Evolutionary conservation across 768 basidiomycete species (phyloP).

Genomic region (Favolaschia claudopus): DNA sequence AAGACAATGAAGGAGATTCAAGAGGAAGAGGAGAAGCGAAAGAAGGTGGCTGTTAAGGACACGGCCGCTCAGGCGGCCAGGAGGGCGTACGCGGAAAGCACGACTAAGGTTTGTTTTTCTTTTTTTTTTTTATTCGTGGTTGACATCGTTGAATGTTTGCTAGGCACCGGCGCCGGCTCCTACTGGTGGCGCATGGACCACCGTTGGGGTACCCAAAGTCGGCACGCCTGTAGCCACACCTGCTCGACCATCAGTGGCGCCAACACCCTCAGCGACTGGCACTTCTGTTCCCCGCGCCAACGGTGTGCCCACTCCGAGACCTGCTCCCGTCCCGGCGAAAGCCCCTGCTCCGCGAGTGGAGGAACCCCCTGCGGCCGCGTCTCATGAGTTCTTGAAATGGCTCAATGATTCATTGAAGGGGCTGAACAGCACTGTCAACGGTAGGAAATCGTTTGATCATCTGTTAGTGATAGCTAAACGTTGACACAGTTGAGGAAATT

Average conservation of each 20-base stretch:
- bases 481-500: slow-evolving; percentile 88
- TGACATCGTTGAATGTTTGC: slow-evolving; percentile 22
- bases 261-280: slow-evolving; percentile 38
- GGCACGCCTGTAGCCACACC: slow-evolving; percentile 47
- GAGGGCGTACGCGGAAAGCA: slow-evolving; percentile 81
- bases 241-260: slow-evolving; percentile 43
- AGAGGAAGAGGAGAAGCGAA: slow-evolving; percentile 93
- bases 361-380: slow-evolving; percentile 72
- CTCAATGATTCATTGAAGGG: slow-evolving; percentile 85
- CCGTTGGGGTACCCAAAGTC: slow-evolving; percentile 72
- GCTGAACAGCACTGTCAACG: slow-evolving; percentile 73
- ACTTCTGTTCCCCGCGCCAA: slow-evolving; percentile 45
- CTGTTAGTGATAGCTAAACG: too few relatives aligned
- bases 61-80: slow-evolving; percentile 63
- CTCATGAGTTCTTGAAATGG: slow-evolving; percentile 94
- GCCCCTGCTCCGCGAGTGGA: slow-evolving; percentile 57
- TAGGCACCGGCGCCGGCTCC: slow-evolving; percentile 41
- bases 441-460: slow-evolving; percentile 45
- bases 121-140: slow-evolving; percentile 2
- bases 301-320: slow-evolving; percentile 44
- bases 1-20: slow-evolving; percentile 99
- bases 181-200: slow-evolving; percentile 77
- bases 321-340: slow-evolving; percentile 43
- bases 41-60: slow-evolving; percentile 71
- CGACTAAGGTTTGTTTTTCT: slow-evolving; percentile 64